Conservation (phyloP, 768 basidiomycete genomes). For the Strobilomyces echinocephalus region DNA sequence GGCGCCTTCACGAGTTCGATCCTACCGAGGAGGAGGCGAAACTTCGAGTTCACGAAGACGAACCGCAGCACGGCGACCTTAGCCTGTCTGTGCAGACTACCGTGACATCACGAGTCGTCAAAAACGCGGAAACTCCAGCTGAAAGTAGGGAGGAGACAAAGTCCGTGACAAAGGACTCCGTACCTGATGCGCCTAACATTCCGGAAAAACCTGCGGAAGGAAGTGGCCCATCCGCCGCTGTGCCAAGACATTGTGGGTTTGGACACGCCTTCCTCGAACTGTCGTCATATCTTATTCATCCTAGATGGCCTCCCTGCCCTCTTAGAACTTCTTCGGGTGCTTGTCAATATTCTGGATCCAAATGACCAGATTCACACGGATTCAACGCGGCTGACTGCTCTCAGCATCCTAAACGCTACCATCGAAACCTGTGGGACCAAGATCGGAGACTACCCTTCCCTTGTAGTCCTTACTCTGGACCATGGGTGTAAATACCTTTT, state of each 20-base stretch:
- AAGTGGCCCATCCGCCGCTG: constrained; percentile 30
- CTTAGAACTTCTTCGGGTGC: constrained; percentile 85
- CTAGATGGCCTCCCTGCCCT: constrained; percentile 89
- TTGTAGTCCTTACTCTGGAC: constrained; percentile 75
- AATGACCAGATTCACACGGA: constrained; percentile 94
- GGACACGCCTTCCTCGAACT: not conserved
- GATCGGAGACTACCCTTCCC: constrained; percentile 73
- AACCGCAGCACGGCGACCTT: constrained; percentile 51
- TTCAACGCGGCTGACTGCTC: constrained; percentile 84
- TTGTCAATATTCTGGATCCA: constrained; percentile 93
- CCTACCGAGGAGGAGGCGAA: constrained; percentile 66
- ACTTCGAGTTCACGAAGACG: constrained; percentile 46
- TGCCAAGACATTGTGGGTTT: constrained; percentile 23
- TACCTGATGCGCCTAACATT: not conserved
- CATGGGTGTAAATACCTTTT: constrained; percentile 95
- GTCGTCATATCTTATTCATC: not conserved
- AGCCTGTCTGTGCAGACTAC: constrained; percentile 54
- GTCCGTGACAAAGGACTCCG: not conserved
- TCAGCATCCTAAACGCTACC: constrained; percentile 81
- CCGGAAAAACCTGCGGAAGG: constrained; percentile 17
- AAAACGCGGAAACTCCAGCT: constrained; percentile 10
- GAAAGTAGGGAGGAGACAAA: constrained; percentile 9
- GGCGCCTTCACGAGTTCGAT: constrained; percentile 62
- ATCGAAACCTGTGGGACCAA: constrained; percentile 79
- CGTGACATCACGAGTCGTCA: constrained; percentile 17